A percentile compares a stretch with the other conserved stretches of the same genome.
phyloP scores from a whole-genome alignment of 441 rosid species.

The Populus trichocarpa region DNA sequence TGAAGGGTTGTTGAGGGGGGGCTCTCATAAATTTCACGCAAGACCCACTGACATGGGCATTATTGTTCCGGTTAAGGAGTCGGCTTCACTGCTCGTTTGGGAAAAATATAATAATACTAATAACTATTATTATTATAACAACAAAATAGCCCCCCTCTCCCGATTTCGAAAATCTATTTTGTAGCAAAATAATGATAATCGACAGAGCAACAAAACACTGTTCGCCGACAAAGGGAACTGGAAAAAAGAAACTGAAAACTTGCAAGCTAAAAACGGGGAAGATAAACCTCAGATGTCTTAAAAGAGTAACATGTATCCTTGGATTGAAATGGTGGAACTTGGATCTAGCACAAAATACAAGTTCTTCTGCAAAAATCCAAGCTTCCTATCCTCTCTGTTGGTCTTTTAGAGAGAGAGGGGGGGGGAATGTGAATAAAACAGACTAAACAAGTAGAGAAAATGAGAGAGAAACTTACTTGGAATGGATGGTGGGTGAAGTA shows the following conservation, averaged over 20 bases:
- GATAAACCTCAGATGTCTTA: not conserved
- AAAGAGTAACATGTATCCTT: not conserved
- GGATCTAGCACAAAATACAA: conserved; percentile 37
- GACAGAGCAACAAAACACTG: too few species aligned
- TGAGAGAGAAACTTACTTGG: too few species aligned
- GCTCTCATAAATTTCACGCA: conserved; percentile 13
- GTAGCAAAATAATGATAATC: too few species aligned
- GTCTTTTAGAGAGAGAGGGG: too few species aligned
- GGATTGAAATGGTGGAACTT: conserved; percentile 5
- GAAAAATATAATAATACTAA: not conserved
- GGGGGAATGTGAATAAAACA: too few species aligned
- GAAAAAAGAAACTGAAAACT: not conserved
- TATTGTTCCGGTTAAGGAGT: conserved; percentile 22
- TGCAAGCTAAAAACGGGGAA: conserved; percentile 11
- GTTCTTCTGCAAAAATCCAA: conserved; percentile 11
- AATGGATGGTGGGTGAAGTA: not conserved
- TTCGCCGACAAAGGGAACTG: not conserved
- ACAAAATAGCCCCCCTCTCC: too few species aligned
- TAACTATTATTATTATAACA: too few species aligned
- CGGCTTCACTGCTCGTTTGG: conserved; percentile 5
- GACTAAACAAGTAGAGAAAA: too few species aligned
- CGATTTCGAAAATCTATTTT: too few species aligned
- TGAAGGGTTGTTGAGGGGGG: conserved; percentile 6
- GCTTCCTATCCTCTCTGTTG: not conserved
- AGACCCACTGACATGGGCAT: not conserved